A percentile compares a stretch with the other conserved stretches of the same genome.
phyloP scores from a whole-genome alignment of 225 moss, liverwort and hornwort genomes.

The Physcomitrium patens region DNA sequence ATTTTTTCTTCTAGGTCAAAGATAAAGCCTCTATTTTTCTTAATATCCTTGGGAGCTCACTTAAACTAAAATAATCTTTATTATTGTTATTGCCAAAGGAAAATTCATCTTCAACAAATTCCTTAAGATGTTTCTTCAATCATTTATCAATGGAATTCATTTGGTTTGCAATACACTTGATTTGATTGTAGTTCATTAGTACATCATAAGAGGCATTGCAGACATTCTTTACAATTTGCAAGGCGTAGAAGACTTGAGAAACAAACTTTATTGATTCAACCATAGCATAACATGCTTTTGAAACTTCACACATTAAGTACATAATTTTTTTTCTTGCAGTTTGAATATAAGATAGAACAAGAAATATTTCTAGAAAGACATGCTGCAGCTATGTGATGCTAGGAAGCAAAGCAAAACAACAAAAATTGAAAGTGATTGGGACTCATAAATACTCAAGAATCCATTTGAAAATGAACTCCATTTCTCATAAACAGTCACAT shows the following conservation, averaged over 20 bases:
- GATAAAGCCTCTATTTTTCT: slow-evolving; percentile 23
- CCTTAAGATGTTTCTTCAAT: not conserved
- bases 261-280: not conserved
- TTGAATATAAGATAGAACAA: not conserved
- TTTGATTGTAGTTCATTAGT: slow-evolving; percentile 20
- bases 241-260: slow-evolving; percentile 2
- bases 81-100: not conserved
- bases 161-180: slow-evolving; percentile 20
- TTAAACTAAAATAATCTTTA: not conserved
- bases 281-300: not conserved
- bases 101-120: not conserved
- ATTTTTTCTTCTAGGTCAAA: not conserved
- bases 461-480: too few species aligned
- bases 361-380: not conserved
- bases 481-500: too few species aligned
- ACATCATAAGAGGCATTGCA: not conserved
- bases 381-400: not conserved
- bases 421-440: too few species aligned
- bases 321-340: not conserved
- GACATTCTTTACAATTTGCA: slow-evolving; percentile 11
- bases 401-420: not conserved
- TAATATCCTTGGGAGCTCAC: slow-evolving; percentile 22
- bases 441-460: too few species aligned
- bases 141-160: slow-evolving; percentile 5
- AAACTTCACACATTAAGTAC: not conserved